Evolutionary conservation across 805 yeast species (phyloP), one percentile per base, ranked within the genome.

Genomic region (Torulaspora gathmanii): DNA sequence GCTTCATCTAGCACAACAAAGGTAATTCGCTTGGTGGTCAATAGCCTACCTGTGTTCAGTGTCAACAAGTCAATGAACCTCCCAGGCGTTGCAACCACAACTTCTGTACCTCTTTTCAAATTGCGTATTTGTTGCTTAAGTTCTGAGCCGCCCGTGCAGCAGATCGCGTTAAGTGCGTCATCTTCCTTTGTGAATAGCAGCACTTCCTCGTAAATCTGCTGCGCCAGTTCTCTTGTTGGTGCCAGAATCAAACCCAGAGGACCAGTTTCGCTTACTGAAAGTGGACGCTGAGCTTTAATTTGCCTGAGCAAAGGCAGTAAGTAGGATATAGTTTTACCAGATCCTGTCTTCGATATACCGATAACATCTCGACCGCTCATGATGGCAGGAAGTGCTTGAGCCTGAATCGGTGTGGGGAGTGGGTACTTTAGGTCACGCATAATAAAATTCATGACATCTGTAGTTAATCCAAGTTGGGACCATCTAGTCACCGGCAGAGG

Each of bases 341-440:
- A 86, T 0, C 99, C 99, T 0, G 99, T 93, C 52, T 89, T 88
- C 0, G 99, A 98, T 16, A 93, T 83, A 5, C 96, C 97, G 37
- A 93, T 83, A 6, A 91, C 78, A 67, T 93, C 98, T 38, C 84
- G 67, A 0, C 98, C 98, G 2, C 82, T 72, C 95, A 91, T 86
- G 16, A 89, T 79, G 0, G 89, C 84, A 0, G 99, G 98, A 17
- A 90, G 72, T 0, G 96, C 89, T 57, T 89, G 96, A 0, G 89
- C 74, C 63, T 93, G 99, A 44, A 93, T 88, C 0, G 96, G 78
- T 0, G 97, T 86, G 1, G 98, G 96, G 2, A 67, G 59, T 0
- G 64, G 69, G 59, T 78, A 90, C 6, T 70, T 62, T 8, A 83
- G 61, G 11, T 69, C 68, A 3, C 74, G 70, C 1, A 70, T 69